phyloP scores from a whole-genome alignment of 2,329 filamentous ascomycete species.

The Chaetomiaceae sp. region DNA sequence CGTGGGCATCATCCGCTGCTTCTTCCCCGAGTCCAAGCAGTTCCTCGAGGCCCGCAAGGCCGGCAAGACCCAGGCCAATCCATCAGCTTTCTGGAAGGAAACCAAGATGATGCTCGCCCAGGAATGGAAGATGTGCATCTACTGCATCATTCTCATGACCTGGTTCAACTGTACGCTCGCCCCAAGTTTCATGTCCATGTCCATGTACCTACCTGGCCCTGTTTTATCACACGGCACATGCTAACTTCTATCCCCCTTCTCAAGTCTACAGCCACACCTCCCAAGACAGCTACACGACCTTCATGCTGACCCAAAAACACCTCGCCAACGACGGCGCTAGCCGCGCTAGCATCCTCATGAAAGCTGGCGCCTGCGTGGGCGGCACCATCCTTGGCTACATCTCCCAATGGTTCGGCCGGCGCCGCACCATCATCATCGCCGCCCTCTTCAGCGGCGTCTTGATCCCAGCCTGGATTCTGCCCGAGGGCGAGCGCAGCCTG shows the following conservation, averaged over 20 bases:
- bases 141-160: conserved; percentile 74
- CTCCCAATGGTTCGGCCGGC: conserved; percentile 70
- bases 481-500: conserved; percentile 52
- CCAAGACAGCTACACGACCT: conserved; percentile 78
- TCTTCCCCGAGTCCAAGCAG: conserved; percentile 70
- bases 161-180: conserved; percentile 43
- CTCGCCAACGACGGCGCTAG: conserved; percentile 59
- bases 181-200: too few relatives aligned
- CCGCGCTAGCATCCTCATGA: conserved; percentile 77
- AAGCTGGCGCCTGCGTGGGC: conserved; percentile 69
- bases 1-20: conserved; percentile 61
- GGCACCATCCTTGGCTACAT: conserved; percentile 69
- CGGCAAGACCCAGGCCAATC: conserved; percentile 45
- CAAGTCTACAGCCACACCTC: conserved; percentile 67
- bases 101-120: conserved; percentile 60
- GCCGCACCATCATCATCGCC: conserved; percentile 59
- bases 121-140: conserved; percentile 74
- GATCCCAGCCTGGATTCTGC: conserved; percentile 68
- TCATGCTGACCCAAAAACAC: conserved; percentile 69
- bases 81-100: conserved; percentile 61
- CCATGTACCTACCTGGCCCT: too few relatives aligned
- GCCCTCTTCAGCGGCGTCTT: conserved; percentile 55
- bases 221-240: too few relatives aligned
- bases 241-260: conserved; percentile 30
- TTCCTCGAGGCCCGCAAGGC: conserved; percentile 69